These are phyloP conservation scores for Solanum lycopersicoides DNA, from an alignment of 257 asterid genomes.

Conservation along the genomic window DNA sequence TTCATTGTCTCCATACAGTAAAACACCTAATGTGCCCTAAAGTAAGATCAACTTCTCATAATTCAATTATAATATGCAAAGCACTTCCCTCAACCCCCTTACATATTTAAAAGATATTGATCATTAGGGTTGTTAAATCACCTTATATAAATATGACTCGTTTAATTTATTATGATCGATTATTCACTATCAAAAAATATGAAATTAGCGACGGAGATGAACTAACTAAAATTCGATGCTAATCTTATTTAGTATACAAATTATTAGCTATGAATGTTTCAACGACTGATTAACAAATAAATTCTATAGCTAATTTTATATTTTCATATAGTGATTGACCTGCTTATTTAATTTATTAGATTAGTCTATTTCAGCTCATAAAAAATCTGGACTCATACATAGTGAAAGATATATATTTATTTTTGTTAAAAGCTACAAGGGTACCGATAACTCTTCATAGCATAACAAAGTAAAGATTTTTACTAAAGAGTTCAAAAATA, in stretches of 20 bases:
- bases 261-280: neutral
- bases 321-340: neutral
- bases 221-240: neutral
- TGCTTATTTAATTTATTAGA: too few relatives aligned
- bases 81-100: neutral
- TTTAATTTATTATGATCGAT: neutral
- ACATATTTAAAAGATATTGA: neutral
- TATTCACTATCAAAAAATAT: neutral
- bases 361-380: too few relatives aligned
- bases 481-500: too few relatives aligned
- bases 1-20: conserved; percentile 30
- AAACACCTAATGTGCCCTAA: conserved; percentile 36
- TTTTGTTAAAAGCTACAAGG: neutral
- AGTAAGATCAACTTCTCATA: neutral
- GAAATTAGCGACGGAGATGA: neutral
- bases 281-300: too few relatives aligned
- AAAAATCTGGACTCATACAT: too few relatives aligned
- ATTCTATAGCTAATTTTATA: too few relatives aligned
- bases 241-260: neutral
- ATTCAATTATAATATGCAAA: neutral
- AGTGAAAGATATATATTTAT: too few relatives aligned
- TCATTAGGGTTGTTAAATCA: neutral
- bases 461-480: too few relatives aligned
- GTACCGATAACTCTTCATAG: neutral
- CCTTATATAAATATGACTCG: neutral